Conservation (phyloP, 192 early-diverging fungal species). For the Linnemannia elongata region DNA sequence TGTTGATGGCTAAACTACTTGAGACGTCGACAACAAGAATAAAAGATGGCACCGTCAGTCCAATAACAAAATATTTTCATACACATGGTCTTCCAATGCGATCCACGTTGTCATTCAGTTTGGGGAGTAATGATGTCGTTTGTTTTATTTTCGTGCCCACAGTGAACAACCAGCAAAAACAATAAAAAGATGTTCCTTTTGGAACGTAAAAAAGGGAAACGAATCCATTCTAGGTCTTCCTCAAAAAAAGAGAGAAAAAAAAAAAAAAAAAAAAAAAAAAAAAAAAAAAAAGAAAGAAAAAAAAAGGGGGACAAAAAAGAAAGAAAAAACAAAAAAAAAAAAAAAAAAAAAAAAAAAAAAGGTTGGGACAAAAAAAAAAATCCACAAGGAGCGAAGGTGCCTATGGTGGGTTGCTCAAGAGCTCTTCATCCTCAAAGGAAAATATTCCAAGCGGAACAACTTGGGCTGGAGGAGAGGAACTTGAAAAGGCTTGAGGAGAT, state of each 20-base stretch:
- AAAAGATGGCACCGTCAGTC: too few relatives aligned
- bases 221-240: neutral
- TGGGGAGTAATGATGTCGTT: neutral
- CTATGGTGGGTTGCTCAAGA: slow-evolving; percentile 20
- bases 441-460: slow-evolving; percentile 7
- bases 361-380: slow-evolving; percentile 26
- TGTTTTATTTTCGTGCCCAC: neutral
- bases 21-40: too few relatives aligned
- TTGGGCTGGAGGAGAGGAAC: slow-evolving; percentile 1
- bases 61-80: too few relatives aligned
- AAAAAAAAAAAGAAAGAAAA: neutral
- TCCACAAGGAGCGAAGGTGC: neutral
- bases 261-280: neutral
- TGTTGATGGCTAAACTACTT: too few relatives aligned
- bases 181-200: neutral
- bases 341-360: neutral
- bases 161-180: neutral
- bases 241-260: neutral
- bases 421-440: slow-evolving; percentile 18
- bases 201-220: slow-evolving; percentile 18
- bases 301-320: neutral
- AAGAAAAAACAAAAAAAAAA: neutral
- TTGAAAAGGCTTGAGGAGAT: neutral
- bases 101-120: neutral
- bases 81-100: too few relatives aligned